Evolutionary conservation across 257 asterid genomes (phyloP).

Genomic region (Solanum chilense): DNA sequence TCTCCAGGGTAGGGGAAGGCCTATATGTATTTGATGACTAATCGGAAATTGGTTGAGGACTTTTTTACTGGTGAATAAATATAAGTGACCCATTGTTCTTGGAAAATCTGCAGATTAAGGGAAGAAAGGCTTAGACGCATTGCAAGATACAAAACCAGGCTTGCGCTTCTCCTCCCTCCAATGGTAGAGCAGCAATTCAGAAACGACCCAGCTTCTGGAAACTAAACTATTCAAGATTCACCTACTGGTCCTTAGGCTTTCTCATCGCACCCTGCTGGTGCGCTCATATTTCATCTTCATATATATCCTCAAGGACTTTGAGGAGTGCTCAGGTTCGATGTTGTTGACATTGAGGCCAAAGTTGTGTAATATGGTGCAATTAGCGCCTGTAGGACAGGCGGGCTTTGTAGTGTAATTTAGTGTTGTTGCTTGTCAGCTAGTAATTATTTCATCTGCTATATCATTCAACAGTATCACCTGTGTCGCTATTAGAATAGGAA

Average conservation of each 20-base stretch:
- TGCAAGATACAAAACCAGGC: constrained; percentile 68
- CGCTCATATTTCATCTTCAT: not conserved
- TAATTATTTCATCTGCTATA: not conserved
- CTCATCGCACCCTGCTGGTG: not conserved
- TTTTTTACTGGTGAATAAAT: not conserved
- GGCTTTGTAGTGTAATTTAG: not conserved
- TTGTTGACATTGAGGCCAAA: not conserved
- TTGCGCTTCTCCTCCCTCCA: constrained; percentile 76
- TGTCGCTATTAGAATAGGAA: not conserved
- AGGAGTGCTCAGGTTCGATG: not conserved
- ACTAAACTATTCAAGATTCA: constrained; percentile 14
- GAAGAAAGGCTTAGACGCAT: constrained; percentile 71
- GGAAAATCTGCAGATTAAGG: constrained; percentile 53
- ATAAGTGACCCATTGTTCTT: not conserved
- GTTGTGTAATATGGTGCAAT: not conserved
- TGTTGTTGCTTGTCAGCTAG: not conserved
- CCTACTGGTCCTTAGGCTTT: not conserved
- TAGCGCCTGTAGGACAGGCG: not conserved
- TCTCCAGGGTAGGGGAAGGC: not conserved
- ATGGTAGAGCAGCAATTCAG: constrained; percentile 64
- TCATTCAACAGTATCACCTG: not conserved
- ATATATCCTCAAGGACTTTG: not conserved
- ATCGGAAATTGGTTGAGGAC: not conserved
- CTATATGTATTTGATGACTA: not conserved
- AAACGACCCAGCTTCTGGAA: constrained; percentile 39